These are phyloP conservation scores for Mucuna pruriens DNA, from an alignment of 306 rosid species.

Conservation along the genomic window DNA sequence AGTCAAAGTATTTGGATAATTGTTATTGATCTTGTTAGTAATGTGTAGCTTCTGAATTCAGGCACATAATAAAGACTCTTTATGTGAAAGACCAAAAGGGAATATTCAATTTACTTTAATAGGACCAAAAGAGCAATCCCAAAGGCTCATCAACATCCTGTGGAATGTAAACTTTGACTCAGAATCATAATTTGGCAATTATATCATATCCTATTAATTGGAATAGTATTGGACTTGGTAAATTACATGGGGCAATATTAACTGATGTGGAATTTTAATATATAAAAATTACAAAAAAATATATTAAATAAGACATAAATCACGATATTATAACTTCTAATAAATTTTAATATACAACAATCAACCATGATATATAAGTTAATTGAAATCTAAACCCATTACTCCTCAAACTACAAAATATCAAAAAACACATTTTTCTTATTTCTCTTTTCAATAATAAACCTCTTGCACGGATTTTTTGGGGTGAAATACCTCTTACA, in stretches of 20 bases:
- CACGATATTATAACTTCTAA: too few relatives aligned
- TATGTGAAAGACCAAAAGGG: background rate
- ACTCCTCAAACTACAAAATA: background rate
- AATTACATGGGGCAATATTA: background rate
- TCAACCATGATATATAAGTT: background rate
- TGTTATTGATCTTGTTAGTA: background rate
- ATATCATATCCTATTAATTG: background rate
- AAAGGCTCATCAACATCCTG: constrained; percentile 6
- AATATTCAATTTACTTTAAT: background rate
- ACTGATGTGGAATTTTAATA: too few relatives aligned
- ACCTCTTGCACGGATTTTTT: too few relatives aligned
- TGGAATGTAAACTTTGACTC: constrained; percentile 26
- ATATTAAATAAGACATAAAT: too few relatives aligned
- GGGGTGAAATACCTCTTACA: too few relatives aligned
- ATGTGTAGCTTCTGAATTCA: background rate
- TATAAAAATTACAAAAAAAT: too few relatives aligned
- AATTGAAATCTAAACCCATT: background rate
- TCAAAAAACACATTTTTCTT: background rate
- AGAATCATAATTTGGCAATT: constrained; percentile 5
- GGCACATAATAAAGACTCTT: background rate
- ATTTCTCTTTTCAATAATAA: background rate
- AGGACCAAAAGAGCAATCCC: background rate
- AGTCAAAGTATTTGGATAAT: background rate
- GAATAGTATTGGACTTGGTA: background rate
- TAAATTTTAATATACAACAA: background rate